Percentiles rank a stretch among this genome's conserved stretches.
Evolutionary conservation across 2,329 filamentous ascomycete genomes (phyloP).

Genomic region (Cladosporium halotolerans): DNA sequence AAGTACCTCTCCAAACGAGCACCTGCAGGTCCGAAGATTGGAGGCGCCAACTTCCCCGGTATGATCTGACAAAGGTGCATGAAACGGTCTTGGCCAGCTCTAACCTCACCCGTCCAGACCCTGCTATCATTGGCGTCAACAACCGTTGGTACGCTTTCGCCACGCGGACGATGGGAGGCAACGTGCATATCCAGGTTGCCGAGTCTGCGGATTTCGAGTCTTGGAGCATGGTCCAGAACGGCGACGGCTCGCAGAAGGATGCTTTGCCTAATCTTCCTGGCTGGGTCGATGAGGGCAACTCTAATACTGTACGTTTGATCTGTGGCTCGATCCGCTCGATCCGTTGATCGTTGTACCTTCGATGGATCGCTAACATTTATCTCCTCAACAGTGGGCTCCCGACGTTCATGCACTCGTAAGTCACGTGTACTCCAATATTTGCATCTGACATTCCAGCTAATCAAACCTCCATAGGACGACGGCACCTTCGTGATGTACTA

Average conservation of each 20-base stretch:
- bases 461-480: conserved; percentile 13
- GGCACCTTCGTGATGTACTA: conserved; percentile 27
- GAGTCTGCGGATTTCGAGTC: conserved; percentile 42
- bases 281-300: conserved; percentile 48
- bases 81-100: background rate
- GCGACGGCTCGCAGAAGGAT: conserved; percentile 38
- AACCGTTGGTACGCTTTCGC: conserved; percentile 54
- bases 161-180: conserved; percentile 37
- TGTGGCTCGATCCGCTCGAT: conserved; percentile 20
- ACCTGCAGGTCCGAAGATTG: conserved; percentile 21
- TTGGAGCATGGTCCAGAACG: conserved; percentile 43
- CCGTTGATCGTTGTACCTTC: conserved; percentile 27
- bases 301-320: conserved; percentile 54
- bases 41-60: conserved; percentile 44
- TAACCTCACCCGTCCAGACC: conserved; percentile 33
- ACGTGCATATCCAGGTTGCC: conserved; percentile 49
- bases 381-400: conserved; percentile 49
- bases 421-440: background rate
- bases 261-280: conserved; percentile 46
- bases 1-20: conserved; percentile 10
- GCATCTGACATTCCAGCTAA: background rate
- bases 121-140: conserved; percentile 45
- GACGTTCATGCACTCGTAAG: conserved; percentile 47
- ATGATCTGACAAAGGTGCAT: background rate
- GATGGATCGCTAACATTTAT: background rate